Evolutionary conservation across 179 eudicot species (phyloP), one percentile per base, ranked within the genome.

Genomic region (Gypsophila paniculata): DNA sequence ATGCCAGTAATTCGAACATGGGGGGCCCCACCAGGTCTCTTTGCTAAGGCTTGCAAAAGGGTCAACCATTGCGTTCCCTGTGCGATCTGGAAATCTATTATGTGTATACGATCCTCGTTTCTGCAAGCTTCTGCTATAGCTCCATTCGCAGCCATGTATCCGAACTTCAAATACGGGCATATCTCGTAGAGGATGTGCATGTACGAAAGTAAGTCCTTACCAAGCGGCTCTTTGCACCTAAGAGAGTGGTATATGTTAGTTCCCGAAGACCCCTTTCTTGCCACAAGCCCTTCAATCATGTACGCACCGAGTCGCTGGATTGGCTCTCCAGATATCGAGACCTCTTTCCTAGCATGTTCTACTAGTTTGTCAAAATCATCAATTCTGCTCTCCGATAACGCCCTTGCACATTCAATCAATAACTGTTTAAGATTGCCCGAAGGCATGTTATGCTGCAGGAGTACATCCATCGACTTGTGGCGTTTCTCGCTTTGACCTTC

Each of bases 61-160:
- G 98, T 84, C 46, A 93, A 82, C 98, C 98, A 93, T 38, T 93
- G 98, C 71, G 87, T 91, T 62, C 98, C 98, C 61, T 91, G 97
- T 5, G 85, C 89, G 1, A 93, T 86, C 71, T 82, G 93, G 85
- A 91, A 93, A 66, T 93, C 98, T 2, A 93, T 83, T 2, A 93
- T 93, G 76, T 93, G 98, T n/a, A n/a, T n/a, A n/a, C n/a, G 52
- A 93, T 87, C 38, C 83, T 72, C 36, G 63, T 80, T 65, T 93
- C 91, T 18, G 83, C 76, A 76, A 91, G 98, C 96, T 75, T 89
- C 97, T 1, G 97, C 98, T 42, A 93, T 91, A 58, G 98, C 97
- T 3, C 98, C 98, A 46, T 93, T 93, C 13, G 98, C 97, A 0
- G 98, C 86, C 98, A 93, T 91, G 85, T 93, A 89, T 11, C 98